Evolutionary conservation across 176 grass and related monocot species (phyloP), one percentile per base, ranked within the genome.

Genomic region (Carex myosuroides): DNA sequence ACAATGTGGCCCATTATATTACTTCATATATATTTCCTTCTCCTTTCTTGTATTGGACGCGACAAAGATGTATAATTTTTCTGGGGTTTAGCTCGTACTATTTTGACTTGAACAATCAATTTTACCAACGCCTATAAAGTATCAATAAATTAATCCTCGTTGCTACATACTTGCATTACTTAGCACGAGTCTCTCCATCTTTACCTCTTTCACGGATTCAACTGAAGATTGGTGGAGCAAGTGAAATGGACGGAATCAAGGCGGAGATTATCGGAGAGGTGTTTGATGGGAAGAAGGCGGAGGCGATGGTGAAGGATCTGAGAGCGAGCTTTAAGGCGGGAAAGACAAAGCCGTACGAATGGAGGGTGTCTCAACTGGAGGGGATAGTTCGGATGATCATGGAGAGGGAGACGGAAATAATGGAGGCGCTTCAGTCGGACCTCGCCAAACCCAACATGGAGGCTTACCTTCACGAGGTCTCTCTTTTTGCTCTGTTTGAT

Each of bases 371-470:
- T 83, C 96, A 98, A 90, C 86, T 98, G 26, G 50, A 56, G 79
- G 70, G 52, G 44, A 77, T 98, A 4, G 81, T 85, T 0, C 56
- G 85, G 75, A 89, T 98, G 93, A 85, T 88, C 71, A 88, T 85
- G 37, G 96, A 95, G 88, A 98, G 44, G 88, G 96, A 98, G 83
- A 73, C 6, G 7, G 93, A 95, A 35, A 93, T 98, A 87, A 70
- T 58, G 86, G 88, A 55, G 68, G 93, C 93, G 53, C 88, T 98
- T 80, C 46, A 86, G 50, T 82, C 81, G 18, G 96, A 98, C 76
- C 92, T 98, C 80, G 89, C 86, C 69, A 95, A 98, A 85, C 91
- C 96, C 3, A 58, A 84, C 33, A 88, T 90, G 75, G 96, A 98
- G 89, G 83, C 86, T 6, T 98, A 86, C 66, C 83, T 98, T 78